Base-by-base conservation (phyloP, 306 rosid genomes). In the Dalbergia oliveri region DNA sequence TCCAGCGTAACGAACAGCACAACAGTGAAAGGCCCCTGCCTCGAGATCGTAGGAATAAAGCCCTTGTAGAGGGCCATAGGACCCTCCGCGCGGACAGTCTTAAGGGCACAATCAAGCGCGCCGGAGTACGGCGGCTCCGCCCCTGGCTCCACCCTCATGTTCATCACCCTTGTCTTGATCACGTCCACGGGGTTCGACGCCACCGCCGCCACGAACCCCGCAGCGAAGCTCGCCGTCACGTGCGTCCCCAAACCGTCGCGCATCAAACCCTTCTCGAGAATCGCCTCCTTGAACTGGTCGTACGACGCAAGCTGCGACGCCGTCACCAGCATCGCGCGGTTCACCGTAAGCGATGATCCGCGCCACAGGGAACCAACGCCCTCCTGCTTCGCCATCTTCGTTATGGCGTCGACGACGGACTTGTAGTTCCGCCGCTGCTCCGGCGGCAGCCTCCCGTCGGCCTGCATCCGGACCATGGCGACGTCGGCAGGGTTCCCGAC, bases 391-490 rank as follows among this genome's bases (percentile, higher is more conserved):
- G 85, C 82, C 94, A 92, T 92, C 4, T 89, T 60, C 1, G 78
- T 11, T 3, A 92, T 87, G 61, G 97, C 97, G 67, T 92, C 93
- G 3, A 92, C 82, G 0, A 90, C 97, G 23, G 94, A 88, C 51
- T 76, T 87, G 87, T 92, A 92, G 81, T 90, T 92, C 10, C 97
- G 86, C 0, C 93, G 88, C 84, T 90, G 85, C 2, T 88, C 88
- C 11, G 9, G 15, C 6, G 97, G 97, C 12, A 92, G 94, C 2
- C 94, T 71, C 6, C 97, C 97, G 65, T 90, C 94, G 33, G 94
- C 94, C 61, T 92, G 97, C 94, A 92, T 92, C 6, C 97, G 62
- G 0, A 92, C 97, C 94, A 92, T 92, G 37, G 97, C 91, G 0
- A 92, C 94, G 43, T 92, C 94, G 6, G 94, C 97, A 0, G 97